Evolutionary conservation across 371 early-diverging fungal species (phyloP).

Genomic region (Coemansia sp.): DNA sequence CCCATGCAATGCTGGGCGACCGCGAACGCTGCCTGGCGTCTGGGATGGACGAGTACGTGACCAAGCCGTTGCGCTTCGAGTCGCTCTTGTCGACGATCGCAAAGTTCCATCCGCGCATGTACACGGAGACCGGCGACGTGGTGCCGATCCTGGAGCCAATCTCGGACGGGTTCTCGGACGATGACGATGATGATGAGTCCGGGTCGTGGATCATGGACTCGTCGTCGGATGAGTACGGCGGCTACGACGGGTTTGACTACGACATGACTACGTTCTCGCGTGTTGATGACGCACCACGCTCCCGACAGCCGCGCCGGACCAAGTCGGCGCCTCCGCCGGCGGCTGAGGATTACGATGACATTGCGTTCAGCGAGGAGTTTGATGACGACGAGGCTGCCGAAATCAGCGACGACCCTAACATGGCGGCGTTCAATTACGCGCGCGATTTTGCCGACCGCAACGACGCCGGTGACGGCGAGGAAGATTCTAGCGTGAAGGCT

Average conservation of each 20-base stretch:
- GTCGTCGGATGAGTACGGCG: constrained; percentile 11
- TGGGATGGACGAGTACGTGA: constrained; percentile 80
- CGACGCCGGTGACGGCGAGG: not conserved
- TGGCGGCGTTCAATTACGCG: constrained; percentile 1
- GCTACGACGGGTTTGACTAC: constrained; percentile 4
- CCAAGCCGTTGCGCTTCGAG: constrained; percentile 59
- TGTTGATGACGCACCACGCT: not conserved
- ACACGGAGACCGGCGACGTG: constrained; percentile 37
- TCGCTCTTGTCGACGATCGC: constrained; percentile 37
- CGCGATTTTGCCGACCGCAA: not conserved
- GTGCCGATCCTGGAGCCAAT: constrained; percentile 32
- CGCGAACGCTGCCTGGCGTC: constrained; percentile 70
- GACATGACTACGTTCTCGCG: not conserved
- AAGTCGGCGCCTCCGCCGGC: not conserved
- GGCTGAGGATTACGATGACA: not conserved
- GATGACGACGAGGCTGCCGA: not conserved
- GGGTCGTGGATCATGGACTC: not conserved
- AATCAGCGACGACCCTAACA: not conserved
- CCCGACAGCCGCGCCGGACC: not conserved
- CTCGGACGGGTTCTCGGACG: constrained; percentile 7
- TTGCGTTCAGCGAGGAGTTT: not conserved
- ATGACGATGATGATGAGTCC: constrained; percentile 1
- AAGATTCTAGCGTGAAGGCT: constrained; percentile 11
- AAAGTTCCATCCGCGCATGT: constrained; percentile 48
- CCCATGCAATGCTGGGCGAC: constrained; percentile 82